A percentile compares a stretch with the other conserved stretches of the same genome.
phyloP scores from a whole-genome alignment of 257 asterid species.

The Coffea eugenioides region DNA sequence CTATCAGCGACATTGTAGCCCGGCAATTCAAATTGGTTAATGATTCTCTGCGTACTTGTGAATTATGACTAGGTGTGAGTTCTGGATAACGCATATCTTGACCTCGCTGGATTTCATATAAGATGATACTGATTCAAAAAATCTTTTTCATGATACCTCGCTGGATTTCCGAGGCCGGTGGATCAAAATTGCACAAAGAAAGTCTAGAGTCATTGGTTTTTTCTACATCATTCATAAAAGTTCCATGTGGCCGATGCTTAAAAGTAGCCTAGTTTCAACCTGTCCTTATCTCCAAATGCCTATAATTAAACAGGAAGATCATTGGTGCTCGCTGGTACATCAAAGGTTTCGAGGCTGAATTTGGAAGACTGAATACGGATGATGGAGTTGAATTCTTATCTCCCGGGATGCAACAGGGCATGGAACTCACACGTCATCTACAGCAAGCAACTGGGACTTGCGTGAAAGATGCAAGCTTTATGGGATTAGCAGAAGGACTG shows the following conservation, averaged over 20 bases:
- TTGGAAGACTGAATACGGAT: conserved; percentile 19
- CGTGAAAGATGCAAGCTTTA: conserved; percentile 22
- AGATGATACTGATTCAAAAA: too few species aligned
- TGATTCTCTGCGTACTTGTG: too few species aligned
- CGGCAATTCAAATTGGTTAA: too few species aligned
- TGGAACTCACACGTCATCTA: conserved; percentile 46
- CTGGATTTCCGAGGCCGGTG: too few species aligned
- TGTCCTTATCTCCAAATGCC: background rate
- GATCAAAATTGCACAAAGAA: too few species aligned
- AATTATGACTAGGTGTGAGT: too few species aligned
- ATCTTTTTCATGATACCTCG: too few species aligned
- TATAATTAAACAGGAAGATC: conserved; percentile 27
- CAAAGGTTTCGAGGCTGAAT: conserved; percentile 38
- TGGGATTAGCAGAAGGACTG: conserved; percentile 31
- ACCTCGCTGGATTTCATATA: too few species aligned
- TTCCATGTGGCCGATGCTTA: background rate
- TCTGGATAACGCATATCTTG: too few species aligned
- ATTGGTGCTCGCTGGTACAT: conserved; percentile 43
- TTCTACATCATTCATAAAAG: too few species aligned
- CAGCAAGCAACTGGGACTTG: conserved; percentile 30
- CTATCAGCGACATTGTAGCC: too few species aligned
- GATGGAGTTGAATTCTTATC: conserved; percentile 32
- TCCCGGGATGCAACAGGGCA: conserved; percentile 42
- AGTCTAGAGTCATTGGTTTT: too few species aligned
- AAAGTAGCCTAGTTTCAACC: background rate